phyloP scores from a whole-genome alignment of 2,329 filamentous ascomycete species.

The Diaporthe humulicola region DNA sequence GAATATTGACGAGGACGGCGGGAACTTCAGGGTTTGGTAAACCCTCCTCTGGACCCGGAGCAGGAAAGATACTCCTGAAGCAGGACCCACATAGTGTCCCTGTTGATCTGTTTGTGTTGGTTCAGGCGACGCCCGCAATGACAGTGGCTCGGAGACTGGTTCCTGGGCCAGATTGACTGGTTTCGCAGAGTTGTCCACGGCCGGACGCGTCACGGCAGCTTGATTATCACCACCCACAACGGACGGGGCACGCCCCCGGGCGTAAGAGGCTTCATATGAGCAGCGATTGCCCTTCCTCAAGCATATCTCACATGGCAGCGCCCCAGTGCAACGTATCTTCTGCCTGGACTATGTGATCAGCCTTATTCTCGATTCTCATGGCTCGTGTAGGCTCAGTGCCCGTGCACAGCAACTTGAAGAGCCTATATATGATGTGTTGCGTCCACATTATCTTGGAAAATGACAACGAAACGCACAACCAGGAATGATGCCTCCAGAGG shows the following conservation, averaged over 20 bases:
- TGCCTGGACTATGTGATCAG: conserved; percentile 43
- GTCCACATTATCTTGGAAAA: neutral
- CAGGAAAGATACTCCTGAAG: conserved; percentile 63
- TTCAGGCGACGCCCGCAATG: conserved; percentile 58
- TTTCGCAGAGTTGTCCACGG: conserved; percentile 25
- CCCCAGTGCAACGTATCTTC: conserved; percentile 56
- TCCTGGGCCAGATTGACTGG: neutral
- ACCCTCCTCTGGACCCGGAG: conserved; percentile 63
- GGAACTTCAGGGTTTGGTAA: conserved; percentile 53
- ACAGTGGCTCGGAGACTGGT: conserved; percentile 35
- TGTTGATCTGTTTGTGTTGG: conserved; percentile 59
- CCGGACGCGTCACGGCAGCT: conserved; percentile 17
- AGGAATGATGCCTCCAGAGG: neutral
- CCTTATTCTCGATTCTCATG: neutral
- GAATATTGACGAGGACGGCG: conserved; percentile 60
- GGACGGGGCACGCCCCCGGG: conserved; percentile 58
- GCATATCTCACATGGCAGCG: conserved; percentile 55
- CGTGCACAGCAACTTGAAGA: neutral
- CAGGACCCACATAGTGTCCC: conserved; percentile 61
- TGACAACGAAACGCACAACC: neutral
- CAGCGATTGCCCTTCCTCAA: conserved; percentile 51
- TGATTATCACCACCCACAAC: conserved; percentile 46
- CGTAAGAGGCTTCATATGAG: conserved; percentile 64
- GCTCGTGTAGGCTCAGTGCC: no score
- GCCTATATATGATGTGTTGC: neutral